Evolutionary conservation across 108 stramenopile genomes (phyloP), one percentile per base, ranked within the genome.

Genomic region (Bacterosira constricta): DNA sequence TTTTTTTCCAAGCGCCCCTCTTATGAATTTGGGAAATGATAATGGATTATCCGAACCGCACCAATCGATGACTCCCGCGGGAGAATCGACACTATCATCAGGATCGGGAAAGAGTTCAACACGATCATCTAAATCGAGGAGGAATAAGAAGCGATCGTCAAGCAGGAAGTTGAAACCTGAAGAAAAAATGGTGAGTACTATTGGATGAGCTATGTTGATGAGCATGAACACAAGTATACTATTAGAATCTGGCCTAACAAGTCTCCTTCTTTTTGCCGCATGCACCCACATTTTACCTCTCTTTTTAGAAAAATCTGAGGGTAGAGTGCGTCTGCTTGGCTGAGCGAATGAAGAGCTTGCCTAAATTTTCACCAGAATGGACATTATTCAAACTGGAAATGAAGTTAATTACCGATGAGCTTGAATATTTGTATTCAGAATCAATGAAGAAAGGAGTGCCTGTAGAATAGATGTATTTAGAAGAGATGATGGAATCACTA

Each of bases 351-450:
- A 35, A 52, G 34, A 52, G 46, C 32, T 50, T 75, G 0, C 74
- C 66, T n/a, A 66, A 30, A 21, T 61, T 39, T 49, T 46, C 49
- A 30, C 59, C 63, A 8, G 66, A 66, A 54, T 75, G 74, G 74
- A 54, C 63, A 42, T 31, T 65, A 5, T 66, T 44, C 29, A 66
- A 67, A 12, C 39, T 66, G 6, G 66, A 75, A 59, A 39, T 75
- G 26, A 59, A 50, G 18, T 34, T 35, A 1, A 51, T 59, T 30
- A 67, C 65, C 3, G 66, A 66, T 29, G 66, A 66, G 51, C 35
- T 75, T 11, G 58, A 75, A 18, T 61, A 56, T 18, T n/a, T 67
- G 20, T 66, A 61, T 55, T 49, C 8, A 42, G 41, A 42, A 42
- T 42, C 41, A 42, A 42, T 42, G 6, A 42, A 12, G 41, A n/a